Conservation (phyloP, 2,329 filamentous ascomycete genomes). For the Aspergillus pseudoviridinutans region DNA sequence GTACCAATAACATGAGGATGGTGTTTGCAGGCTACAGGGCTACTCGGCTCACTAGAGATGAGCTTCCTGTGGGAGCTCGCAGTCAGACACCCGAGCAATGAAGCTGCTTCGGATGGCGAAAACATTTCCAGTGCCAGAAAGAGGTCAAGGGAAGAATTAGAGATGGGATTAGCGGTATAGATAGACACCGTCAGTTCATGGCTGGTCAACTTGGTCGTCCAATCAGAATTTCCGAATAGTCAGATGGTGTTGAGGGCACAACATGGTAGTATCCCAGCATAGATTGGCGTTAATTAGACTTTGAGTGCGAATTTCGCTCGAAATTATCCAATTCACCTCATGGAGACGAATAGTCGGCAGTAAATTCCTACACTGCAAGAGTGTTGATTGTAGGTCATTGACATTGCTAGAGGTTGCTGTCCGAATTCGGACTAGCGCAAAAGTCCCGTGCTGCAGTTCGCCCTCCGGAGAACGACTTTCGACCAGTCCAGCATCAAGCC, state of each 20-base stretch:
- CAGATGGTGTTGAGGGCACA: slow-evolving; percentile 11
- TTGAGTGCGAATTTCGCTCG: background rate
- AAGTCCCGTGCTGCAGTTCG: slow-evolving; percentile 28
- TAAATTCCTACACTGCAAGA: background rate
- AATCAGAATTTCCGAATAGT: slow-evolving; percentile 22
- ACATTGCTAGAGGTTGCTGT: slow-evolving; percentile 4
- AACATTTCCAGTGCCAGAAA: background rate
- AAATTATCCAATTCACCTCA: background rate
- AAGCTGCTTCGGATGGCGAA: background rate
- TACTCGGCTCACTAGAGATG: too few species aligned
- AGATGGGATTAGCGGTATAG: too few species aligned
- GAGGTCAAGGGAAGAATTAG: background rate
- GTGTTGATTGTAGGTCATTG: background rate
- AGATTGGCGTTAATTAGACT: background rate
- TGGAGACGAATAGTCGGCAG: background rate
- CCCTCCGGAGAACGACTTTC: slow-evolving; percentile 19
- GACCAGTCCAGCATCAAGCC: slow-evolving; percentile 17
- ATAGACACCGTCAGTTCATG: background rate
- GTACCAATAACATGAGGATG: background rate
- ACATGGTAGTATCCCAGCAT: background rate
- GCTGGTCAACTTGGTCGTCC: background rate
- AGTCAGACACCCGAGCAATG: background rate
- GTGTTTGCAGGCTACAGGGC: background rate
- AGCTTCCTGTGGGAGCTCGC: background rate
- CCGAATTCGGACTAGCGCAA: slow-evolving; percentile 30